Conservation (phyloP, 2,329 filamentous ascomycete genomes). For the Zymoseptoria passerinii region DNA sequence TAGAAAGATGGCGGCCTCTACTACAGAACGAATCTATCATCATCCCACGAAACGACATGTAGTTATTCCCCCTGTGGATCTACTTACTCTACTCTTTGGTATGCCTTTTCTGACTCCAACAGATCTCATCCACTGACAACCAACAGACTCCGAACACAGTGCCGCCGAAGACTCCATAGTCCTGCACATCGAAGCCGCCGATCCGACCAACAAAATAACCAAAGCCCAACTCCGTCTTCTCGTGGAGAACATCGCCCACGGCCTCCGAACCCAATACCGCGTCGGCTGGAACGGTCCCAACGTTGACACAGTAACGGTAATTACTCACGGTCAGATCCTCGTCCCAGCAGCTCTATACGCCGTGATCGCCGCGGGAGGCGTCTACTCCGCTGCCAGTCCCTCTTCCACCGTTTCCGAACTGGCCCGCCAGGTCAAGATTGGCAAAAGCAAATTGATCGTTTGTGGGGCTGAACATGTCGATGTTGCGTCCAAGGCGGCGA, state of each 20-base stretch:
- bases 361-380: conserved; percentile 50
- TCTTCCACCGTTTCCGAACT: conserved; percentile 46
- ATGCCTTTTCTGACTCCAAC: conserved; percentile 1
- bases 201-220: conserved; percentile 47
- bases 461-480: conserved; percentile 44
- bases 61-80: conserved; percentile 31
- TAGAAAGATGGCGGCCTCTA: conserved; percentile 9
- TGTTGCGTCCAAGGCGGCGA: conserved; percentile 43
- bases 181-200: conserved; percentile 50
- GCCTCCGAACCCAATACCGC: conserved; percentile 46
- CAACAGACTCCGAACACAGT: conserved; percentile 21
- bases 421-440: conserved; percentile 40
- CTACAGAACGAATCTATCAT: conserved; percentile 16
- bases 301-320: conserved; percentile 48
- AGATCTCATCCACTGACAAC: not conserved
- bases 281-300: conserved; percentile 44
- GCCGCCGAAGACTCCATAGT: conserved; percentile 41
- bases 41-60: conserved; percentile 18
- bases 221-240: conserved; percentile 43
- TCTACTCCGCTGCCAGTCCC: conserved; percentile 50
- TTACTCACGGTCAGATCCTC: conserved; percentile 50
- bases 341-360: conserved; percentile 48
- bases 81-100: conserved; percentile 38
- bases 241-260: conserved; percentile 47
- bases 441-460: conserved; percentile 36